A percentile compares a stretch with the other conserved stretches of the same genome.
phyloP scores from a whole-genome alignment of 2,329 filamentous ascomycete species.

The Fusarium annulatum region DNA sequence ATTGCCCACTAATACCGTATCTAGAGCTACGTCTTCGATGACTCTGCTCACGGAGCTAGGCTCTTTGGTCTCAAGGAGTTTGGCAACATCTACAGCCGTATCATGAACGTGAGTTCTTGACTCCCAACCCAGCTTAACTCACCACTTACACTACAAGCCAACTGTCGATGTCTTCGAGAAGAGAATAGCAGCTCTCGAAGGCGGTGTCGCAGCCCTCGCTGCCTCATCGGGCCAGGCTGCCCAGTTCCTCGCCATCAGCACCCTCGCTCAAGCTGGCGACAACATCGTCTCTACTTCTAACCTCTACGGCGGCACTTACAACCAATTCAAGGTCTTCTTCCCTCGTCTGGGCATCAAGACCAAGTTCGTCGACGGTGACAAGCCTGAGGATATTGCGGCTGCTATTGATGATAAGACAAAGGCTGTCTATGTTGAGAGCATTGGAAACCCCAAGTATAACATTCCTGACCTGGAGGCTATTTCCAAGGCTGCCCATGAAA shows the following conservation, averaged over 20 bases:
- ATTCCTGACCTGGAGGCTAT: conserved; percentile 91
- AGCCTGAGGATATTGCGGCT: conserved; percentile 79
- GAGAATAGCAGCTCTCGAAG: conserved; percentile 93
- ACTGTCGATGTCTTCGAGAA: conserved; percentile 98
- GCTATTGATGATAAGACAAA: conserved; percentile 94
- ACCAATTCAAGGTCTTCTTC: conserved; percentile 93
- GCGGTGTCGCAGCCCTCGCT: conserved; percentile 86
- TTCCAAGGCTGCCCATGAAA: conserved; percentile 78
- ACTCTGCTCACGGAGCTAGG: conserved; percentile 93
- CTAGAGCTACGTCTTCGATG: conserved; percentile 91
- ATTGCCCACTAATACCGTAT: neutral
- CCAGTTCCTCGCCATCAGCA: conserved; percentile 88
- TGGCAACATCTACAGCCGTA: conserved; percentile 97
- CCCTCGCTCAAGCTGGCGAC: conserved; percentile 88
- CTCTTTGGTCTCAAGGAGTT: conserved; percentile 97
- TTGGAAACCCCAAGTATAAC: conserved; percentile 94
- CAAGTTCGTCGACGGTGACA: conserved; percentile 88
- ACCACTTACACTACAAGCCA: conserved; percentile 63
- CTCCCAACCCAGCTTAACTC: neutral
- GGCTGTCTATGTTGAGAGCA: conserved; percentile 90
- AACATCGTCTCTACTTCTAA: conserved; percentile 94
- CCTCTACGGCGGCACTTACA: conserved; percentile 95
- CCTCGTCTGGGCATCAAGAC: conserved; percentile 88
- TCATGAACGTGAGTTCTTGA: conserved; percentile 79
- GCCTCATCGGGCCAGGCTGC: conserved; percentile 88